Evolutionary conservation across 352 stramenopile species (phyloP).

Genomic region (Pythium vanterpoolii): DNA sequence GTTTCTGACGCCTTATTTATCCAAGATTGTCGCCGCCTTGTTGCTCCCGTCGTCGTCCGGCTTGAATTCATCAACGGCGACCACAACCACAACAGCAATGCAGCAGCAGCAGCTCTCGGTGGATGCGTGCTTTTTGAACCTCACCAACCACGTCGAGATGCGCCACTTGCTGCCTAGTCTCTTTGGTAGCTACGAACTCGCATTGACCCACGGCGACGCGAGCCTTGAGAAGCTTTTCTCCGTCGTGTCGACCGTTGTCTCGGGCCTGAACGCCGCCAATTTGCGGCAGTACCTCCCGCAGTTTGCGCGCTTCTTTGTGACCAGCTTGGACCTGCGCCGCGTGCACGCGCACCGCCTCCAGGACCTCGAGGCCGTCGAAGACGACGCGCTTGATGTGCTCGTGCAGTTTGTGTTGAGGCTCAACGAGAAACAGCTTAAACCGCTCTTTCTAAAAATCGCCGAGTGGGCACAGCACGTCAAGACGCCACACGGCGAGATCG

Average conservation of each 20-base stretch:
- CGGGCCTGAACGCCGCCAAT: constrained; percentile 38
- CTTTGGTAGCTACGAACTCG: constrained; percentile 66
- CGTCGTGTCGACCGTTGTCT: constrained; percentile 65
- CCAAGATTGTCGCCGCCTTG: constrained; percentile 55
- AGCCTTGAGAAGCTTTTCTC: constrained; percentile 70
- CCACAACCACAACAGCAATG: constrained; percentile 14
- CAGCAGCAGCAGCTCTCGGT: constrained; percentile 48
- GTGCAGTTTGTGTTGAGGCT: constrained; percentile 84
- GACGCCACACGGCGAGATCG: constrained; percentile 28
- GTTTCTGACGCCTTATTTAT: constrained; percentile 78
- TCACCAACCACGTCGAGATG: constrained; percentile 70
- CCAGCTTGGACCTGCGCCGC: constrained; percentile 66
- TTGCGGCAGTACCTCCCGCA: constrained; percentile 64
- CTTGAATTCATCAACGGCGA: constrained; percentile 9
- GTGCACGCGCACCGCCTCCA: constrained; percentile 53
- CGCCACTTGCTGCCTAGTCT: constrained; percentile 71
- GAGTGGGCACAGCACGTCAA: constrained; percentile 67
- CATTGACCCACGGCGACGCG: constrained; percentile 44
- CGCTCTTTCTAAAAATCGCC: constrained; percentile 81
- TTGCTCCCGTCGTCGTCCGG: constrained; percentile 47
- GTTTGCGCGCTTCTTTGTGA: constrained; percentile 85
- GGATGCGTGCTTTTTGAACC: constrained; percentile 59
- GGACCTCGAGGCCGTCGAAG: constrained; percentile 66
- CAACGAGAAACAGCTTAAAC: constrained; percentile 89
- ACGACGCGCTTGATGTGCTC: constrained; percentile 72